Evolutionary conservation across 2,329 filamentous ascomycete species (phyloP), one percentile per base, ranked within the genome.

Genomic region (Xylariaceae sp.): DNA sequence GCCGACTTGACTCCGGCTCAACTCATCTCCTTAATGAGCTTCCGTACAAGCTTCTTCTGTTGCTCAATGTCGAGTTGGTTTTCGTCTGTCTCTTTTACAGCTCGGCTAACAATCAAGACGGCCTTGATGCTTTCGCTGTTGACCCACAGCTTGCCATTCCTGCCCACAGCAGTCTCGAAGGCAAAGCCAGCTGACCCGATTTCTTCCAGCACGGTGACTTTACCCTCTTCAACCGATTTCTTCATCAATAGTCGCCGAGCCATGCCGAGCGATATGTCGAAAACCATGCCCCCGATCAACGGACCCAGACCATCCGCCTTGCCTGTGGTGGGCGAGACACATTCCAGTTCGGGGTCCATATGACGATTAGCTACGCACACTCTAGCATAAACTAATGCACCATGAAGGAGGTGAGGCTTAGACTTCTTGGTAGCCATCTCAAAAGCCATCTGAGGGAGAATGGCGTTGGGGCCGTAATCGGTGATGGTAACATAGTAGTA

Each of bases 91-190:
- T 89, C 83, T 64, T 80, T 80, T 45, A 99, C 75, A 41, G 89
- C 88, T 62, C 83, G 83, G 1, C 92, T 92, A 52, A 97, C 88
- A 0, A 84, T 80, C 57, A 96, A 75, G 7, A 91, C 86, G 30
- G 84, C 85, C 72, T 81, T 87, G 36, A 86, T 74, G 57, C 78
- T 87, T 26, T 87, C 88, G 61, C 87, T 91, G 66, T 92, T 86
- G 13, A 97, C 88, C 91, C 94, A 97, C 19, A 97, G 81, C 69
- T 84, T 86, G 39, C 94, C 94, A 70, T 99, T 99, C 66, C 90
- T 83, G 16, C 94, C 94, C 8, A 96, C 88, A 0, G 92, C 92
- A 55, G 95, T 88, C 76, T 99, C 94, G 69, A 97, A 99, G 18
- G 88, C 85, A 13, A 96, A 72, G 50, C 89, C 92, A 54, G 85